These are phyloP conservation scores for Rhododendron ferrugineum DNA, from an alignment of 148 eudicot genomes.

Conservation along the genomic window DNA sequence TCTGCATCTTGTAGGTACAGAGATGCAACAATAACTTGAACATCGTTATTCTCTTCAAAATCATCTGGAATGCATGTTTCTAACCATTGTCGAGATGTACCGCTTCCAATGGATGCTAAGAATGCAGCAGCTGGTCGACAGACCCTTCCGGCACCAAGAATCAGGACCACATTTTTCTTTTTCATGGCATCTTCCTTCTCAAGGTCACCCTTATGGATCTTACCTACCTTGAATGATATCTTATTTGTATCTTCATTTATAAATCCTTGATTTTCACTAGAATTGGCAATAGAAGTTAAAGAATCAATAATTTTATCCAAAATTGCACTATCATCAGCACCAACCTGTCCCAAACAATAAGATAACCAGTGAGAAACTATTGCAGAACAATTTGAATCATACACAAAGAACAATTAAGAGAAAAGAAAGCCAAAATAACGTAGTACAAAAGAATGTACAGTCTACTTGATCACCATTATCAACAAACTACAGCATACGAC, in stretches of 20 bases:
- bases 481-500: not conserved
- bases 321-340: conserved; percentile 67
- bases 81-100: conserved; percentile 41
- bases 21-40: conserved; percentile 88
- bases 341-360: conserved; percentile 51
- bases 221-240: conserved; percentile 56
- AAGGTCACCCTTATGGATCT: conserved; percentile 34
- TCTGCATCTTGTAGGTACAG: conserved; percentile 79
- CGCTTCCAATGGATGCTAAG: conserved; percentile 56
- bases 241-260: conserved; percentile 35
- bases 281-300: conserved; percentile 59
- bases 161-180: conserved; percentile 50
- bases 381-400: not conserved
- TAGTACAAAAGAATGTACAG: not conserved
- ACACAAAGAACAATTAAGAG: not conserved
- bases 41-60: conserved; percentile 41
- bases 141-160: conserved; percentile 98
- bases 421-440: not conserved
- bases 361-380: not conserved
- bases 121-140: conserved; percentile 93
- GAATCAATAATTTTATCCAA: conserved; percentile 79
- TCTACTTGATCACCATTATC: not conserved
- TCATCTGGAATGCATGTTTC: conserved; percentile 35
- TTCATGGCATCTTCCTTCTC: conserved; percentile 23
- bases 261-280: conserved; percentile 33